Percentiles rank a stretch among this genome's conserved stretches.
These are phyloP conservation scores for Sporothrix globosa DNA, from an alignment of 2,329 filamentous ascomycete genomes.

Conservation along the genomic window DNA sequence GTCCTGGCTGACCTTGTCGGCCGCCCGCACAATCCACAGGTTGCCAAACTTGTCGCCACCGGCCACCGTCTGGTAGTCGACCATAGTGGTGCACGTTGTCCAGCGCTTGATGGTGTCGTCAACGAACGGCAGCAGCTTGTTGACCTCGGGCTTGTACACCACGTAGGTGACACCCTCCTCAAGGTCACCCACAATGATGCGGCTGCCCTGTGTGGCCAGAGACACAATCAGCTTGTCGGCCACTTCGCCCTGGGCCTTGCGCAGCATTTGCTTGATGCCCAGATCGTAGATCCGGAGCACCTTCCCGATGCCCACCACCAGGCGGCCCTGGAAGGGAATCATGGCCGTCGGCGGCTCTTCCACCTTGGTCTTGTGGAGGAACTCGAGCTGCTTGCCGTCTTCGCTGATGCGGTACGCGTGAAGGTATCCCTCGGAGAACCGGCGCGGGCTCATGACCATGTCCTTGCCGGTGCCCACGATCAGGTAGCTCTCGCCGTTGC, in stretches of 20 bases:
- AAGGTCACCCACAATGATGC: slow-evolving; percentile 89
- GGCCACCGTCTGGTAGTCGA: slow-evolving; percentile 94
- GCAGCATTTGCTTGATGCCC: slow-evolving; percentile 86
- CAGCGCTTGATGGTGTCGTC: slow-evolving; percentile 89
- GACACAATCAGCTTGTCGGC: slow-evolving; percentile 83
- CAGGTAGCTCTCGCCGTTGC: slow-evolving; percentile 88
- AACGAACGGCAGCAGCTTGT: slow-evolving; percentile 88
- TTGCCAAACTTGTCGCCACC: slow-evolving; percentile 99
- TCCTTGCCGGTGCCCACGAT: slow-evolving; percentile 94
- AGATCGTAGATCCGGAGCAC: slow-evolving; percentile 88
- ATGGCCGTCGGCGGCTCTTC: slow-evolving; percentile 89
- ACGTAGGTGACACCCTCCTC: slow-evolving; percentile 90
- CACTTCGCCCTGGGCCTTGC: slow-evolving; percentile 84
- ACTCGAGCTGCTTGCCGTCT: slow-evolving; percentile 84
- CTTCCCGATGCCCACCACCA: slow-evolving; percentile 83
- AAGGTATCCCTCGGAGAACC: slow-evolving; percentile 78
- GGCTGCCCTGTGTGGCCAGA: slow-evolving; percentile 85
- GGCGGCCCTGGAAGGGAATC: slow-evolving; percentile 85
- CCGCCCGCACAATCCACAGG: slow-evolving; percentile 87
- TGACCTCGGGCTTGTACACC: slow-evolving; percentile 90
- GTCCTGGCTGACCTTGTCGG: slow-evolving; percentile 81
- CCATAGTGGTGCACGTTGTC: slow-evolving; percentile 89
- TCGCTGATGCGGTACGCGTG: slow-evolving; percentile 91
- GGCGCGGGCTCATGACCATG: slow-evolving; percentile 75
- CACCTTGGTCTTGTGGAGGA: slow-evolving; percentile 94